phyloP scores from a whole-genome alignment of 257 asterid genomes.

The Paulownia fortunei region DNA sequence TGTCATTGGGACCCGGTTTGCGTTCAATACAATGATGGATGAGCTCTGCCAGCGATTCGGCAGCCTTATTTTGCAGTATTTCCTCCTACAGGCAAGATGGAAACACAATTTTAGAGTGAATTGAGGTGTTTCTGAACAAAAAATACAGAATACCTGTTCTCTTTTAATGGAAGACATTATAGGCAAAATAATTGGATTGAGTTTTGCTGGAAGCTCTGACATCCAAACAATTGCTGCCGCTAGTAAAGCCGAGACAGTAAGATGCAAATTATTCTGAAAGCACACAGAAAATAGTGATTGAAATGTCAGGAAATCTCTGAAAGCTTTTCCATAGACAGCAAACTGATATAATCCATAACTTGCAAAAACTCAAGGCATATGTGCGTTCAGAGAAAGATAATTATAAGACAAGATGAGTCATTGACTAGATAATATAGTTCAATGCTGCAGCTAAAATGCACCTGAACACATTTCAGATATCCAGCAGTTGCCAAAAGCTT shows the following conservation, averaged over 20 bases:
- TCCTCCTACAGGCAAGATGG: conserved; percentile 75
- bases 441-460: conserved; percentile 34
- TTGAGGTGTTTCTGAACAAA: conserved; percentile 16
- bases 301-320: conserved; percentile 30
- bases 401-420: not conserved
- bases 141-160: conserved; percentile 70
- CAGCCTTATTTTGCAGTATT: conserved; percentile 89
- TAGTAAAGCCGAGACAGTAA: conserved; percentile 88
- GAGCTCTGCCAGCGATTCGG: conserved; percentile 96
- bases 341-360: conserved; percentile 1
- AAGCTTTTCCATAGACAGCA: not conserved
- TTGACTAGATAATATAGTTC: conserved; percentile 8
- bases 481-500: conserved; percentile 91
- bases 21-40: conserved; percentile 82
- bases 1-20: conserved; percentile 97
- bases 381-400: not conserved
- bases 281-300: conserved; percentile 36
- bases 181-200: conserved; percentile 90
- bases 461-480: conserved; percentile 98
- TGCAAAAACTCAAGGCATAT: conserved; percentile 12
- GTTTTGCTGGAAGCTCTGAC: conserved; percentile 90
- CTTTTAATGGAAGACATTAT: conserved; percentile 91
- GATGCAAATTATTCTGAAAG: conserved; percentile 87
- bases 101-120: conserved; percentile 35
- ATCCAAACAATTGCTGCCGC: conserved; percentile 98